phyloP scores from a whole-genome alignment of 2,329 filamentous ascomycete genomes.

The Penicillium paneum region DNA sequence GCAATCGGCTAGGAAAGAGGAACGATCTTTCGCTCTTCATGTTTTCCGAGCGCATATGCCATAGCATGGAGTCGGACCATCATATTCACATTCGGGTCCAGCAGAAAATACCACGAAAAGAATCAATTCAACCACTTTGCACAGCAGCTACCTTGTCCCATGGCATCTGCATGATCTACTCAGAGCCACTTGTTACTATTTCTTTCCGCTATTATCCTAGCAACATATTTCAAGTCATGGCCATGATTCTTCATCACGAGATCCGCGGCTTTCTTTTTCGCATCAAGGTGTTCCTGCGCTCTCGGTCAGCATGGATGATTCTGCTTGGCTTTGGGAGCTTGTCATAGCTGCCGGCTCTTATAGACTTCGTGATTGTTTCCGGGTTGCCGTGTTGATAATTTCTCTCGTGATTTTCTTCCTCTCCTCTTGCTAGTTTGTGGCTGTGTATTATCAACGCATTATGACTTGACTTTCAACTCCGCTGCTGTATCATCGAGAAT shows the following conservation, averaged over 20 bases:
- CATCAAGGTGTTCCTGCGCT: background rate
- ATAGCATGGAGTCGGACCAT: background rate
- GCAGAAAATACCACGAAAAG: constrained; percentile 3
- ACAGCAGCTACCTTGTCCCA: background rate
- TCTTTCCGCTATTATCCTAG: background rate
- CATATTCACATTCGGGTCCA: background rate
- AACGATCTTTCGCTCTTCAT: background rate
- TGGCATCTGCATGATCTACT: constrained; percentile 1
- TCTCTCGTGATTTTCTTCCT: background rate
- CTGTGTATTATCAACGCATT: constrained; percentile 12
- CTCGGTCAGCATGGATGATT: background rate
- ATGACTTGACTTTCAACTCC: constrained; percentile 7
- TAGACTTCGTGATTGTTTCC: background rate
- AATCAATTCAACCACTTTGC: constrained; percentile 1
- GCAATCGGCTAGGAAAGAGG: background rate
- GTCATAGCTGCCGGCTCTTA: background rate
- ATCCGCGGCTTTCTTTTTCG: background rate
- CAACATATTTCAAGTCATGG: background rate
- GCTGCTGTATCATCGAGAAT: background rate
- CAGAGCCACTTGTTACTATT: background rate
- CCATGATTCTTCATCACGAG: background rate
- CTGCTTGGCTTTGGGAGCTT: background rate
- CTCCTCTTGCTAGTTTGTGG: constrained; percentile 5
- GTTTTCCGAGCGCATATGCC: background rate
- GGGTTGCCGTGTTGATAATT: constrained; percentile 1